Percentiles rank a stretch among this genome's conserved stretches.
Conservation (phyloP, 257 asterid species). For the Penstemon davidsonii region DNA sequence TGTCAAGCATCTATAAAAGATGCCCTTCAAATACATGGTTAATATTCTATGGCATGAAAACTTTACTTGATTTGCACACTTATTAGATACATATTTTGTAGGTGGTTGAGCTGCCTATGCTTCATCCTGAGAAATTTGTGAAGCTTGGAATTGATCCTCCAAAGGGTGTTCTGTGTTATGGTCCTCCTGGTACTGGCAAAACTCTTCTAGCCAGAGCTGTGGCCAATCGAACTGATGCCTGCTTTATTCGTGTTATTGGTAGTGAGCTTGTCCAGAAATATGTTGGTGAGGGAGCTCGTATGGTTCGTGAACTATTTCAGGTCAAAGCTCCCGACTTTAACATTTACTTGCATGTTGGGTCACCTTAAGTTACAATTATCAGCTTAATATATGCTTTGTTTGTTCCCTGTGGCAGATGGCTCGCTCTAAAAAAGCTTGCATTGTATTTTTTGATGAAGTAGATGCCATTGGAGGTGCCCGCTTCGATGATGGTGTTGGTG, state of each 20-base stretch:
- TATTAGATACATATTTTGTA: slow-evolving; percentile 26
- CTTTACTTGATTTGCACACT: not conserved
- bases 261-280: slow-evolving; percentile 97
- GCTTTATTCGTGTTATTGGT: slow-evolving; percentile 95
- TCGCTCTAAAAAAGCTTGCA: slow-evolving; percentile 97
- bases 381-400: slow-evolving; percentile 4
- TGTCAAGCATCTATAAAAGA: not conserved
- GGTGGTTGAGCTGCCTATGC: slow-evolving; percentile 99
- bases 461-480: slow-evolving; percentile 99
- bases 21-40: not conserved
- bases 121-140: slow-evolving; percentile 95
- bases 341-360: not conserved
- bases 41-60: not conserved
- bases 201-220: slow-evolving; percentile 95
- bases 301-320: slow-evolving; percentile 99
- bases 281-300: slow-evolving; percentile 99
- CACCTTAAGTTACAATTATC: not conserved
- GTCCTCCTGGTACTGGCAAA: slow-evolving; percentile 99
- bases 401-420: slow-evolving; percentile 69
- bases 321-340: slow-evolving; percentile 31
- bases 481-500: slow-evolving; percentile 97
- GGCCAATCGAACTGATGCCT: slow-evolving; percentile 97
- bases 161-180: slow-evolving; percentile 95
- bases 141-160: slow-evolving; percentile 99
- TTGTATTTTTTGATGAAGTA: slow-evolving; percentile 92